These are phyloP conservation scores for Ceratocystis colombiana DNA, from an alignment of 2,329 filamentous ascomycete genomes.

Conservation along the genomic window DNA sequence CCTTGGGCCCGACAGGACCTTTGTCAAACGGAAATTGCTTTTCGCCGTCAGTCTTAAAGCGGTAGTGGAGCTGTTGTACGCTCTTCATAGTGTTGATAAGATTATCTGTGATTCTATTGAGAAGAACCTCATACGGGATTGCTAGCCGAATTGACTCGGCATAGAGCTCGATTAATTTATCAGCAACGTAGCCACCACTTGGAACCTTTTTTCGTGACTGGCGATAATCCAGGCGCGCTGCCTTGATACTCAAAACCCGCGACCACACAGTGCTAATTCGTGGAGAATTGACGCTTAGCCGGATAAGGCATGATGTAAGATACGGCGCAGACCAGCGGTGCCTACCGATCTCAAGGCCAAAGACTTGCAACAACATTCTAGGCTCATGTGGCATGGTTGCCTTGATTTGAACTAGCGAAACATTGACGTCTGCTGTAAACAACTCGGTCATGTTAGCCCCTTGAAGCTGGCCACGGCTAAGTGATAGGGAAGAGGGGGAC, in stretches of 20 bases:
- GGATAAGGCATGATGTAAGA: constrained; percentile 61
- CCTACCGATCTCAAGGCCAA: constrained; percentile 68
- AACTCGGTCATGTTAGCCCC: constrained; percentile 46
- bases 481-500: constrained; percentile 22
- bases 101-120: constrained; percentile 91
- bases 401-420: constrained; percentile 75
- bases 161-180: constrained; percentile 73
- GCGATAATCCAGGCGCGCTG: constrained; percentile 67
- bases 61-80: constrained; percentile 80
- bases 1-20: constrained; percentile 72
- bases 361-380: constrained; percentile 81
- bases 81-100: constrained; percentile 80
- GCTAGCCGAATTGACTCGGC: constrained; percentile 79
- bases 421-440: constrained; percentile 71
- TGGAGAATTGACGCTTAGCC: constrained; percentile 82
- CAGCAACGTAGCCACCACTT: constrained; percentile 50
- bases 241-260: constrained; percentile 72
- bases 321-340: constrained; percentile 85
- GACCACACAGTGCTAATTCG: constrained; percentile 78
- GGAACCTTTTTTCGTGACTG: constrained; percentile 61
- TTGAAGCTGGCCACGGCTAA: constrained; percentile 19
- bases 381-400: constrained; percentile 81
- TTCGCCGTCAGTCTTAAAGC: constrained; percentile 67
- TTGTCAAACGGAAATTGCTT: constrained; percentile 76
- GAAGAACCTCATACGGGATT: constrained; percentile 80